Conservation (phyloP, 768 basidiomycete genomes). For the Boletus huronensis region DNA sequence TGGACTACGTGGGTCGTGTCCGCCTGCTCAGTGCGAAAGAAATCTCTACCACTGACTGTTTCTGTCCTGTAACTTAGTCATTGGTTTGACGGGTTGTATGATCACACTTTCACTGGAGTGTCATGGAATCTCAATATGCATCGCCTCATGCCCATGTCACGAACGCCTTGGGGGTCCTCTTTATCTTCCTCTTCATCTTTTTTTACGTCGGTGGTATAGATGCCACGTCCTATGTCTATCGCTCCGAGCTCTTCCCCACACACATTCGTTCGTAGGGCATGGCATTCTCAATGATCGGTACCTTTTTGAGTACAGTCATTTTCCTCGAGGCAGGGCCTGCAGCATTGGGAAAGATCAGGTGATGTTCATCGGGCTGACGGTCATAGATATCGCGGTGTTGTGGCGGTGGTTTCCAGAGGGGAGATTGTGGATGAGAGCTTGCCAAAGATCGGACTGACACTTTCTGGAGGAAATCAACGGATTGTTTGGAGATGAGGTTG, state of each 20-base stretch:
- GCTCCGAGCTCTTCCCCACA: slow-evolving; percentile 1
- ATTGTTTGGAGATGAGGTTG: background rate
- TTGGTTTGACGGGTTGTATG: background rate
- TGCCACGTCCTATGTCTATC: background rate
- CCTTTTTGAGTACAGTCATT: background rate
- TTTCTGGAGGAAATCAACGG: background rate
- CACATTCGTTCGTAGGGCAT: background rate
- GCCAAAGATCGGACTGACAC: background rate
- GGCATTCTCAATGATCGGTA: slow-evolving; percentile 2
- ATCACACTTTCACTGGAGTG: background rate
- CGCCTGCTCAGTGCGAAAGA: background rate
- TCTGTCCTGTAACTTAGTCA: background rate
- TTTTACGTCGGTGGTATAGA: slow-evolving; percentile 1
- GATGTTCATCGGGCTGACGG: background rate
- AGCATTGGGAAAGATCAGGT: background rate
- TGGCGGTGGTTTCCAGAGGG: background rate
- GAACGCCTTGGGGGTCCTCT: background rate
- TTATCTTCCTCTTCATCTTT: background rate
- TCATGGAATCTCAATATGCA: background rate
- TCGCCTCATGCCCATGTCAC: background rate
- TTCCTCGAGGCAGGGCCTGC: background rate
- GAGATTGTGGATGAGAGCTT: background rate
- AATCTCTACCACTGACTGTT: background rate
- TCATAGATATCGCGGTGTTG: background rate
- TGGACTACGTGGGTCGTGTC: slow-evolving; percentile 1